Evolutionary conservation across 2,329 filamentous ascomycete genomes (phyloP), one percentile per base, ranked within the genome.

Genomic region (Ophiosphaerella narmari): DNA sequence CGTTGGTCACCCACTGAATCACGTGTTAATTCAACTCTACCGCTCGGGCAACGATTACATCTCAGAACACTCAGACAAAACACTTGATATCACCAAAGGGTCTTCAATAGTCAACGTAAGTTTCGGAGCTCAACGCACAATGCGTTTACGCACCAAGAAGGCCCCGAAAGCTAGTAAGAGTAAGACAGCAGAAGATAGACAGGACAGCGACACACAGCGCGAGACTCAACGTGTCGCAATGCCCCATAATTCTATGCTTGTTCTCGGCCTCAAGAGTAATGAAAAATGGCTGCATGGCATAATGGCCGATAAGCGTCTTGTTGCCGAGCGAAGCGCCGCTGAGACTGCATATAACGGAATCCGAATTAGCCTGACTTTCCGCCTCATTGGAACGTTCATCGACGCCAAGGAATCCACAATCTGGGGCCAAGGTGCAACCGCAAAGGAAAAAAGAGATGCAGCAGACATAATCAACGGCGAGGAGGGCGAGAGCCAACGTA

Each of bases 31-130:
- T 39, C 94, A 99, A 67, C 83, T 91, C 50, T 99, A 99, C 67
- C 89, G 94, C n/a, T 82, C 83, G 60, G 90, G 93, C 2, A 85
- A 84, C 40, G 94, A 99, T 74, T 91, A 91, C 69, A 99, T 99
- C 55, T 94, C 90, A 0, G 94, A 99, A 69, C 94, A 99, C 68
- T 95, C 91, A 34, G 94, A 99, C 71, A 99, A 99, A 75, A 96
- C 93, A 0, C 79, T 99, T 21, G 94, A 99, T 70, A 94, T 99
- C 48, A 86, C 85, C 11, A 84, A 82, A 23, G 86, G 81, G 4
- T 94, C 89, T 21, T 92, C 82, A 52, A 96, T 99, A 59, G 91
- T 92, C 58, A 99, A 97, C 67, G 85, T 96, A 42, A 96, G 91
- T 59, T 82, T 97, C n/a, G 94, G 94, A 1, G 92, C 93, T 0